Conservation (phyloP, 495 filamentous ascomycete genomes). For the Penicilliopsis zonata region DNA sequence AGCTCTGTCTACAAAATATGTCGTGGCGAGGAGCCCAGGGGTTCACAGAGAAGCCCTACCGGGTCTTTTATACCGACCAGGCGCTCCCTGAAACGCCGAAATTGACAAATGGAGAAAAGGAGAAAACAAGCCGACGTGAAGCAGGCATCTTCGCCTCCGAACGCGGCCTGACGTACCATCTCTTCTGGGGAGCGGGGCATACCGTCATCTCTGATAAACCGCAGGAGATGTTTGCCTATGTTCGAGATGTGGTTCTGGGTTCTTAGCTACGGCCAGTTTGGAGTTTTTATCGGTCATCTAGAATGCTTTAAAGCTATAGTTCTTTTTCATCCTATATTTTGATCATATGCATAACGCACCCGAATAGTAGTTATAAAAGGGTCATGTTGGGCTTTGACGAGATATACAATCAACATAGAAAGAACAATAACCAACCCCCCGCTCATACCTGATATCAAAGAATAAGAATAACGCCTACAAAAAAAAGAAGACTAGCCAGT, state of each 20-base stretch:
- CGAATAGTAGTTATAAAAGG: too few species aligned
- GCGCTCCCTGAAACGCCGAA: conserved; percentile 8
- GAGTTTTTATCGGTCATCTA: too few species aligned
- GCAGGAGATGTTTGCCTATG: conserved; percentile 27
- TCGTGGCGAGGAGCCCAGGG: conserved; percentile 19
- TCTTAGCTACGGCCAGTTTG: too few species aligned
- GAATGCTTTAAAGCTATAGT: too few species aligned
- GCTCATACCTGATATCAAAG: too few species aligned
- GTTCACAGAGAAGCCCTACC: conserved; percentile 10
- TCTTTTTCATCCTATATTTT: too few species aligned
- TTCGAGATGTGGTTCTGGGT: conserved; percentile 24
- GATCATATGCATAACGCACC: too few species aligned
- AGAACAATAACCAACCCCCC: too few species aligned
- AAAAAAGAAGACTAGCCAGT: too few species aligned
- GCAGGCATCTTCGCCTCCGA: conserved; percentile 19
- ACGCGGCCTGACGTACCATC: conserved; percentile 24
- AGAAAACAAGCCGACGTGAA: neutral
- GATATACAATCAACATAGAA: too few species aligned
- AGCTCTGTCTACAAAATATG: conserved; percentile 32
- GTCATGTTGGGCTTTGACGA: too few species aligned
- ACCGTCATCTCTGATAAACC: conserved; percentile 23
- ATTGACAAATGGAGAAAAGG: neutral
- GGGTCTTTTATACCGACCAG: conserved; percentile 14
- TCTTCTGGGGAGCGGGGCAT: conserved; percentile 23
- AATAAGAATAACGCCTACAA: too few species aligned